phyloP scores from a whole-genome alignment of 192 early-diverging fungal genomes.

The Coemansia sp. region DNA sequence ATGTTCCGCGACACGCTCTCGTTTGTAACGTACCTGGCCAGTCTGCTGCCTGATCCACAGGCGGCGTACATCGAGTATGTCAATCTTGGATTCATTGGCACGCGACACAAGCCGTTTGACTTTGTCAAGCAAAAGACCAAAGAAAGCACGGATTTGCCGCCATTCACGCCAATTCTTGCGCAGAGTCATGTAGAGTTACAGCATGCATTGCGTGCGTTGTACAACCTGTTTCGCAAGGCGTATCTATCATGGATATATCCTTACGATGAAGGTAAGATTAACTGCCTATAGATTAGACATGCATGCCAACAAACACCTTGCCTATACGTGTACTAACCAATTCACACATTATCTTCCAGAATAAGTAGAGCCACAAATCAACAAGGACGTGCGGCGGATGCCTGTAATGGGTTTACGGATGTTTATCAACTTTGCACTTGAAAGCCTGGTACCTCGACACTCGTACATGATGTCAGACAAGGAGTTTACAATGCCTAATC shows the following conservation, averaged over 20 bases:
- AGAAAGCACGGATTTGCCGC: constrained; percentile 12
- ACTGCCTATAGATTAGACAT: too few species aligned
- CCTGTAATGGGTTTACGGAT: constrained; percentile 29
- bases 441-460: constrained; percentile 25
- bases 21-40: constrained; percentile 20
- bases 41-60: constrained; percentile 23
- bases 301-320: too few species aligned
- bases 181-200: constrained; percentile 11
- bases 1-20: constrained; percentile 26
- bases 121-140: constrained; percentile 14
- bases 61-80: constrained; percentile 23
- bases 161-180: constrained; percentile 27
- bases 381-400: constrained; percentile 17
- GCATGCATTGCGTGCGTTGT: constrained; percentile 13
- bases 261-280: constrained; percentile 18
- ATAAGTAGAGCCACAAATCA: constrained; percentile 16
- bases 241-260: constrained; percentile 47
- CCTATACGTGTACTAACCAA: too few species aligned
- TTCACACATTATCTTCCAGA: neutral
- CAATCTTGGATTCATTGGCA: constrained; percentile 15
- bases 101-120: constrained; percentile 3
- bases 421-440: constrained; percentile 28
- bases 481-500: constrained; percentile 24
- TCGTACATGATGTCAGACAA: constrained; percentile 21
- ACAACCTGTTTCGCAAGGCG: constrained; percentile 22